phyloP scores from a whole-genome alignment of 768 basidiomycete species.

The Calvatia gigantea region DNA sequence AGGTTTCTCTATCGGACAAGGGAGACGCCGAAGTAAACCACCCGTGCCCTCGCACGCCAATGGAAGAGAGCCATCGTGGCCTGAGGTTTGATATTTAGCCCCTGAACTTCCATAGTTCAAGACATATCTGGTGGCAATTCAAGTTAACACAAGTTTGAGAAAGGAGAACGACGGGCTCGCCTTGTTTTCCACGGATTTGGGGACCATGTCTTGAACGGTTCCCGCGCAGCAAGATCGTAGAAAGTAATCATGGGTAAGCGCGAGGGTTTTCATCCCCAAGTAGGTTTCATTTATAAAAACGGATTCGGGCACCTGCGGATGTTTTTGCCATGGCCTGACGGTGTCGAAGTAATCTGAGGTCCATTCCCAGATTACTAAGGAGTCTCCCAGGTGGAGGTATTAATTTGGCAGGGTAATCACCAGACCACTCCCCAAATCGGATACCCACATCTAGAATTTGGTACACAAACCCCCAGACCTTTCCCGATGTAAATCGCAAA shows the following conservation, averaged over 20 bases:
- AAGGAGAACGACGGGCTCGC: slow-evolving; percentile 14
- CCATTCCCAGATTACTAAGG: no score
- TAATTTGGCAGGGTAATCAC: no score
- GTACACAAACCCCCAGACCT: no score
- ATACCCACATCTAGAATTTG: no score
- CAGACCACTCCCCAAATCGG: no score
- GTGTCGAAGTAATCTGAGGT: no score
- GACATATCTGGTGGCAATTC: slow-evolving; percentile 17
- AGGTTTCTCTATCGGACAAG: no score
- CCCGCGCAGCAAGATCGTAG: slow-evolving; percentile 35
- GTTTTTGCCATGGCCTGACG: no score
- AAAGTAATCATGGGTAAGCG: slow-evolving; percentile 24
- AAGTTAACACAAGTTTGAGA: neutral
- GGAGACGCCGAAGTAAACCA: no score
- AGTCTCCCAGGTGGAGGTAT: no score
- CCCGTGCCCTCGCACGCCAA: slow-evolving; percentile 28
- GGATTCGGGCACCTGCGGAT: neutral
- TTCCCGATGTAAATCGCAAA: no score
- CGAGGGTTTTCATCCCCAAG: neutral
- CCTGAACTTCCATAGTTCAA: slow-evolving; percentile 1
- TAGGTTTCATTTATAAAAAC: neutral
- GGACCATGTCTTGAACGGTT: slow-evolving; percentile 27
- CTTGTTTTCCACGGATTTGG: slow-evolving; percentile 33
- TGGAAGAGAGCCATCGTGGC: slow-evolving; percentile 37
- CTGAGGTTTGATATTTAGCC: slow-evolving; percentile 36